Evolutionary conservation across 2,329 filamentous ascomycete genomes (phyloP).

Genomic region (Neopestalotiopsis rosae): DNA sequence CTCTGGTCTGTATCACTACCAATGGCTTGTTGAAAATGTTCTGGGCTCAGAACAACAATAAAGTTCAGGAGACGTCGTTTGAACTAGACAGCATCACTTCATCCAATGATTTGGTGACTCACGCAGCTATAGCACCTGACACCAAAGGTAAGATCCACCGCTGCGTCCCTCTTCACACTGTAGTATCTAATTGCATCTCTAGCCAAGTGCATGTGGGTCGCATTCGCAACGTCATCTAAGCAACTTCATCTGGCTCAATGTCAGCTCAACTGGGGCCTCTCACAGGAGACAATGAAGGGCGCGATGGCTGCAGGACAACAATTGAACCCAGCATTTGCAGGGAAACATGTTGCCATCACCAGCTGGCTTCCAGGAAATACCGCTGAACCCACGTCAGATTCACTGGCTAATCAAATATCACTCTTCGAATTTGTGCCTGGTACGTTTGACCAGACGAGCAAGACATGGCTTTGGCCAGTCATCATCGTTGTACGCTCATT

Average conservation of each 20-base stretch:
- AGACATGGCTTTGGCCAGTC: conserved; percentile 61
- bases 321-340: conserved; percentile 58
- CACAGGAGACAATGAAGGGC: conserved; percentile 58
- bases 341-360: conserved; percentile 61
- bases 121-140: conserved; percentile 77
- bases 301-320: conserved; percentile 49
- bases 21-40: conserved; percentile 77
- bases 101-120: conserved; percentile 78
- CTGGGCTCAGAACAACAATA: conserved; percentile 75
- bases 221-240: conserved; percentile 70
- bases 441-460: conserved; percentile 63
- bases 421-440: conserved; percentile 76
- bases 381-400: conserved; percentile 49
- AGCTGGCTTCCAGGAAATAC: conserved; percentile 60
- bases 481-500: conserved; percentile 77
- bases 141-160: conserved; percentile 59
- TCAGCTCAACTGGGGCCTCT: conserved; percentile 74
- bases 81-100: conserved; percentile 76
- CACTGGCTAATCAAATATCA: conserved; percentile 68
- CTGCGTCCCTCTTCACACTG: not conserved
- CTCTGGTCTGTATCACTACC: conserved; percentile 77
- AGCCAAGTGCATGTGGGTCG: conserved; percentile 62
- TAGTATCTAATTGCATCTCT: conserved; percentile 7
- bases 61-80: conserved; percentile 73
- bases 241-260: conserved; percentile 78